Base-by-base conservation (phyloP, 1,139 yeast genomes). In the Sugiyamaella castrensis region DNA sequence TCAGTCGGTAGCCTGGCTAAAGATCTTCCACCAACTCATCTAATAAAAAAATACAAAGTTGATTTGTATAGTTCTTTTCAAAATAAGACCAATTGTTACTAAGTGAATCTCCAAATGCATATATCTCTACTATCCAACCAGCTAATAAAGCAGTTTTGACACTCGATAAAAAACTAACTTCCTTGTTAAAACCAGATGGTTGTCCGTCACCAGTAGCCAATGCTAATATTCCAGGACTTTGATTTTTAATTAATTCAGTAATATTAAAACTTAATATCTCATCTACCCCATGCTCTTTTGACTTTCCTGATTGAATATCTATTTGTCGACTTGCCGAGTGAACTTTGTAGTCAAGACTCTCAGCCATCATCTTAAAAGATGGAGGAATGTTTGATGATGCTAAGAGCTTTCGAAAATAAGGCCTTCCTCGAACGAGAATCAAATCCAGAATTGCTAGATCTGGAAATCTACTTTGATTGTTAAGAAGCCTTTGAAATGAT, bases 121-220 rank as follows among this genome's bases (percentile, higher is more conserved):
- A 58, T 16, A 59, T 40, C 41, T 59, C 63, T 5, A 59, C 61
- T 12, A 40, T 47, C 62, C 62, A 59, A 13, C 57, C 60, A 10
- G 33, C 30, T 2, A 38, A 40, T 15, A 58, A 44, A 2, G 63
- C 61, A 16, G 42, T 42, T 13, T 49, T 46, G 10, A 54, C 50
- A 10, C 54, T 50, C 10, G 47, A 37, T 16, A 42, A 48, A 42
- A 59, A 59, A 8, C 61, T 59, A 9, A 50, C 35, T 2, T 41
- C 44, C 0, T 31, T 37, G 30, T 53, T 47, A 16, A 51, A 31
- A 6, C 47, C 40, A 4, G 57, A 43, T n/a, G 59, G 56, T 36
- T 57, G 55, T 5, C 63, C 63, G 46, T 59, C 63, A 1, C 63
- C 63, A 1, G 63, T 57, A 6, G 59, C 60, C 30, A 59, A 51